A percentile compares a stretch with the other conserved stretches of the same genome.
phyloP scores from a whole-genome alignment of 495 filamentous ascomycete genomes.

The Pyrenopolyporus hunteri region DNA sequence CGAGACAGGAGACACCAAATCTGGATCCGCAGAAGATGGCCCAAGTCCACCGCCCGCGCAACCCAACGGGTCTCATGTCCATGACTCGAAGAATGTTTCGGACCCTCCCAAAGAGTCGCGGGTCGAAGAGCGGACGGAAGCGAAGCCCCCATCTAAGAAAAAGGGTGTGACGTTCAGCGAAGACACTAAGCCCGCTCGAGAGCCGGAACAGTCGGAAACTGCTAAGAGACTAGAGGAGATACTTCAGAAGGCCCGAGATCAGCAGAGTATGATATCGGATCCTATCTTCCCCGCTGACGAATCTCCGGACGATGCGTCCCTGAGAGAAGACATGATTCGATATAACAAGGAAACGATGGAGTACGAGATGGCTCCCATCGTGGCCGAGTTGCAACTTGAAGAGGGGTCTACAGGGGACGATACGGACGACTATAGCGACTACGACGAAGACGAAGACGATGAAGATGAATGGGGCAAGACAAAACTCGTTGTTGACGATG shows the following conservation, averaged over 20 bases:
- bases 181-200: conserved; percentile 58
- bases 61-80: neutral
- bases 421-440: conserved; percentile 60
- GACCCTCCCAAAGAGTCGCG: conserved; percentile 1
- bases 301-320: conserved; percentile 74
- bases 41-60: neutral
- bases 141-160: conserved; percentile 24
- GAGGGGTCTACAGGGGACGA: conserved; percentile 66
- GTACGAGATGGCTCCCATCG: conserved; percentile 81
- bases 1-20: neutral
- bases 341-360: conserved; percentile 69
- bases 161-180: conserved; percentile 59
- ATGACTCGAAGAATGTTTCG: neutral
- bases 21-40: neutral
- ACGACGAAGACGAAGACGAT: conserved; percentile 59
- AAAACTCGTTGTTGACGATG: conserved; percentile 68
- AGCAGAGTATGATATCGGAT: conserved; percentile 50
- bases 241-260: conserved; percentile 53
- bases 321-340: conserved; percentile 89
- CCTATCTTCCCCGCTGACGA: conserved; percentile 66
- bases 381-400: conserved; percentile 90
- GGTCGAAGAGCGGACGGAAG: neutral
- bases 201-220: conserved; percentile 44
- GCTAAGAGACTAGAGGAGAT: conserved; percentile 55
- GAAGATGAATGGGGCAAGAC: conserved; percentile 73